A percentile compares a stretch with the other conserved stretches of the same genome.
phyloP scores from a whole-genome alignment of 163 green algal genomes.

The Volvox carteri region DNA sequence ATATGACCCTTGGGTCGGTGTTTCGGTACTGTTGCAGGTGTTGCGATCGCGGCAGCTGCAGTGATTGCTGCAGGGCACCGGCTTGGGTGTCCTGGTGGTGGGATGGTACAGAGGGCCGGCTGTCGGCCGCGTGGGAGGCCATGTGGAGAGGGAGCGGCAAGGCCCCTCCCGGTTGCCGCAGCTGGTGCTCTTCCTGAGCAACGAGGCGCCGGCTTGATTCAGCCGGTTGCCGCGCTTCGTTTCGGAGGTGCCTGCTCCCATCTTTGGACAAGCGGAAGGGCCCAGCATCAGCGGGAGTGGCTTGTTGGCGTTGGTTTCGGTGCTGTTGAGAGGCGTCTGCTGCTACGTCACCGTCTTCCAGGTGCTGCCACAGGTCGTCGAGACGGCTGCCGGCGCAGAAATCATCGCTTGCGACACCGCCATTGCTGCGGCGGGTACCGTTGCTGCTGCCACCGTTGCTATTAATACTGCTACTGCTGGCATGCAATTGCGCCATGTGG shows the following conservation, averaged over 20 bases:
- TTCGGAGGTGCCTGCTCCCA: too few species aligned
- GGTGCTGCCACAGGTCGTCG: background rate
- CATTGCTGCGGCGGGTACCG: background rate
- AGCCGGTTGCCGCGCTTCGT: too few species aligned
- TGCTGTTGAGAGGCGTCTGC: too few species aligned
- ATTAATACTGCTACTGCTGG: conserved; percentile 5
- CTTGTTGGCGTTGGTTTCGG: too few species aligned
- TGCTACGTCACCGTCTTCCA: background rate
- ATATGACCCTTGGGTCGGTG: background rate
- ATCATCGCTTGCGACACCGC: background rate
- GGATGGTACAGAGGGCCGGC: too few species aligned
- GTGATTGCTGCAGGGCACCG: background rate
- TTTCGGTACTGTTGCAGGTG: background rate
- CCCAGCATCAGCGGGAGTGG: too few species aligned
- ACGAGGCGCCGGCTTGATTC: too few species aligned
- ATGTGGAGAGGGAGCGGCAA: too few species aligned
- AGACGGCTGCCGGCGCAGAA: background rate
- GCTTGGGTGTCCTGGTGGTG: background rate
- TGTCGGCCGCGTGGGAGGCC: too few species aligned
- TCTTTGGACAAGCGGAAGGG: too few species aligned
- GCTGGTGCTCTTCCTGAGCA: too few species aligned
- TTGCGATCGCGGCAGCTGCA: background rate
- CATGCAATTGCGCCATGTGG: conserved; percentile 63
- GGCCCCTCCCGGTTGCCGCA: too few species aligned
- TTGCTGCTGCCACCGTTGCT: background rate